phyloP scores from a whole-genome alignment of 352 stramenopile species.

The Globisporangium lucens region DNA sequence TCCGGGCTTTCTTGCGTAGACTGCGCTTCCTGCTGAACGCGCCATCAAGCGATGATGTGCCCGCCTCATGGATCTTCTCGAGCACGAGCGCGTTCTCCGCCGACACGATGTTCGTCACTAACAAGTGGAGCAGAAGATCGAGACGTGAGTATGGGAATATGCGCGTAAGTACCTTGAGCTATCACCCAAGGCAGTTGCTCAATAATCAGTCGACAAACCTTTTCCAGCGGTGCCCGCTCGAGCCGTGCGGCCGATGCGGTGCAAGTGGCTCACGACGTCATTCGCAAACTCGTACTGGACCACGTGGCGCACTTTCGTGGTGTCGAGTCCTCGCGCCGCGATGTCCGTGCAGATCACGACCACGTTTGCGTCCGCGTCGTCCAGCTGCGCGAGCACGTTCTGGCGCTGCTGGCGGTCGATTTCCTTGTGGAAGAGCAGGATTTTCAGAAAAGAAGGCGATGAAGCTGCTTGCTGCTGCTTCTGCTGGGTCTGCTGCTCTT shows the following conservation, averaged over 20 bases:
- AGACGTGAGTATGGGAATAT: not conserved
- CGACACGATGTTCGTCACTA: slow-evolving; percentile 71
- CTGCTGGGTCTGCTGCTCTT: slow-evolving; percentile 17
- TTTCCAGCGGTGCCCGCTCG: slow-evolving; percentile 51
- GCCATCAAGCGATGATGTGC: slow-evolving; percentile 39
- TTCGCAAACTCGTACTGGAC: slow-evolving; percentile 81
- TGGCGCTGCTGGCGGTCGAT: slow-evolving; percentile 49
- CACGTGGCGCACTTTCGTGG: slow-evolving; percentile 64
- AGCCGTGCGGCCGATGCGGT: slow-evolving; percentile 73
- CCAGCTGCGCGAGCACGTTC: slow-evolving; percentile 38
- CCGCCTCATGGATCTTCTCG: slow-evolving; percentile 60
- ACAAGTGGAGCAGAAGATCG: slow-evolving; percentile 3
- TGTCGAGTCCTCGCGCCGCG: slow-evolving; percentile 68
- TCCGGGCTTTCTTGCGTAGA: slow-evolving; percentile 81
- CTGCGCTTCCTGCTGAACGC: slow-evolving; percentile 83
- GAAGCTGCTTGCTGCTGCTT: slow-evolving; percentile 1
- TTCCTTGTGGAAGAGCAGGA: slow-evolving; percentile 61
- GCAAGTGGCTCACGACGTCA: slow-evolving; percentile 79
- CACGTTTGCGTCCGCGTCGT: slow-evolving; percentile 28
- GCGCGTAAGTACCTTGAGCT: not conserved
- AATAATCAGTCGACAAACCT: slow-evolving; percentile 22
- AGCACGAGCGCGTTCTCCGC: slow-evolving; percentile 58
- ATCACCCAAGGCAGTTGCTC: not conserved
- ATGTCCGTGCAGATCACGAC: slow-evolving; percentile 80
- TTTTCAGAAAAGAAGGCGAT: not conserved